phyloP scores from a whole-genome alignment of 352 stramenopile species.

The Phytophthora meadii region DNA sequence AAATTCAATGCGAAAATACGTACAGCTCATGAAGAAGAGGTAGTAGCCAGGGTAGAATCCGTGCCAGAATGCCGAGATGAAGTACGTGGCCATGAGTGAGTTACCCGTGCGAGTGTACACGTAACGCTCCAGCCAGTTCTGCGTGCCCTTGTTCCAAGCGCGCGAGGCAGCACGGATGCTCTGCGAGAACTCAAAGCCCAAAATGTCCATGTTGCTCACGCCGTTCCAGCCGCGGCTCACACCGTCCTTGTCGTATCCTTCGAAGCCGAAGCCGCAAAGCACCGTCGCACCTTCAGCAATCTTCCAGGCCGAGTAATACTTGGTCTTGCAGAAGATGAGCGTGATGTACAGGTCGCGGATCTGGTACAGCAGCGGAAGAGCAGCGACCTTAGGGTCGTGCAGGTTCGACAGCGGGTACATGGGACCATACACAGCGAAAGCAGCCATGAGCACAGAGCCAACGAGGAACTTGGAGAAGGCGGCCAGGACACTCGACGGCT shows the following conservation, averaged over 20 bases:
- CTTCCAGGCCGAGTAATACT: constrained; percentile 98
- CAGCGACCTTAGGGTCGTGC: constrained; percentile 49
- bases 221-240: constrained; percentile 92
- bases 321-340: constrained; percentile 91
- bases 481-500: constrained; percentile 68
- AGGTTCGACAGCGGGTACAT: constrained; percentile 63
- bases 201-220: constrained; percentile 97
- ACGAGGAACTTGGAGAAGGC: constrained; percentile 85
- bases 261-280: constrained; percentile 92
- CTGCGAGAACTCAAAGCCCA: constrained; percentile 94
- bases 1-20: constrained; percentile 14
- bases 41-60: constrained; percentile 99
- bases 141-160: constrained; percentile 98
- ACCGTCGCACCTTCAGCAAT: constrained; percentile 82
- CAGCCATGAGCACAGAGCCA: constrained; percentile 66
- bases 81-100: constrained; percentile 94
- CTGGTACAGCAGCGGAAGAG: constrained; percentile 64
- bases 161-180: constrained; percentile 91
- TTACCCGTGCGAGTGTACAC: constrained; percentile 96
- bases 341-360: constrained; percentile 89
- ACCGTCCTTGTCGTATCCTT: constrained; percentile 93
- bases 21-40: constrained; percentile 93
- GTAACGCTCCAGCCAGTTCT: constrained; percentile 96
- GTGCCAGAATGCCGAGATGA: constrained; percentile 97
- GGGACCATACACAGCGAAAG: constrained; percentile 56